Evolutionary conservation across 2,329 filamentous ascomycete genomes (phyloP), one percentile per base, ranked within the genome.

Genomic region (Blastomyces silverae): DNA sequence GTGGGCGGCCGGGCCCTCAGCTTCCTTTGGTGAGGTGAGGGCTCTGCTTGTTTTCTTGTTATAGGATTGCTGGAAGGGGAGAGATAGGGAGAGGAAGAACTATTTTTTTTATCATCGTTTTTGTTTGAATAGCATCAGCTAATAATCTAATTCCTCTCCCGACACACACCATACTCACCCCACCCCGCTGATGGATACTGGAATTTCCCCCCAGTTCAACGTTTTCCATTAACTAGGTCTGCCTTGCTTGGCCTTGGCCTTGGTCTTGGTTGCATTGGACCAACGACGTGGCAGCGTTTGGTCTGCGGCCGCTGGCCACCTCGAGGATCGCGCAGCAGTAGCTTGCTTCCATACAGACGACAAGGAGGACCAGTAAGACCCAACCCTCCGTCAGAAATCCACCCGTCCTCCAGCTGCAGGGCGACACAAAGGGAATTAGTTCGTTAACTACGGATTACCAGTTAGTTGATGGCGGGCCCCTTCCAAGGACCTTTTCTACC

Each of bases 261-360:
- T n/a, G n/a, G 22, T 22, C 48, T 28, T 10, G 34, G 48, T 11
- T 52, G 63, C 63, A 65, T 61, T 65, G 62, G 63, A 63, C 65
- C 66, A 66, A 66, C 68, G 68, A 70, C 66, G 67, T 69, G 67
- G 66, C 68, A 67, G 67, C 59, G 4, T 42, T 42, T 58, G 56
- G 44, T 44, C 56, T 58, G 56, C 56, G 37, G 56, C 50, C 50
- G 50, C 50, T 52, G n/a, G 50, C 15, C 11, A 11, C 10, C 10
- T 15, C 39, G 39, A 42, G 2, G 1, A 50, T n/a, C 20, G 5
- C 20, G 20, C 46, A 22, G 20, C 20, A 10, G 5, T n/a, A 50
- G 8, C 46, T 22, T 22, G 2, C 46, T 58, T 17, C 25, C 42
- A 48, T 46, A 22, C 44, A 46, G 28, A n/a, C n/a, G n/a, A n/a